A percentile compares a stretch with the other conserved stretches of the same genome.
Conservation (phyloP, 345 rosid genomes). For the Cardamine occulta region DNA sequence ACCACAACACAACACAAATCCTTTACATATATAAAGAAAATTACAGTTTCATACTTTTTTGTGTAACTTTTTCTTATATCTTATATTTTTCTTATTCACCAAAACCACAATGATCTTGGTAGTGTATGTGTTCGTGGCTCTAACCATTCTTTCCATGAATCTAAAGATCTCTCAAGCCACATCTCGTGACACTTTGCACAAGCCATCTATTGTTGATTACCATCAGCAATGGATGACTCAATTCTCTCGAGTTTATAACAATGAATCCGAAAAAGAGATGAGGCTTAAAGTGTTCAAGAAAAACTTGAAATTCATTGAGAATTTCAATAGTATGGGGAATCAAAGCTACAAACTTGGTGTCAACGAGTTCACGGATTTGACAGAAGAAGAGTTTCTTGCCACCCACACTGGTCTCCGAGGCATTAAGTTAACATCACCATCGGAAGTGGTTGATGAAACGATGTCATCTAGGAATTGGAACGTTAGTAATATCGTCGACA, state of each 20-base stretch:
- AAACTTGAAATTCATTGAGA: slow-evolving; percentile 46
- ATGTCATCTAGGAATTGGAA: slow-evolving; percentile 33
- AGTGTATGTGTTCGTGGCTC: neutral
- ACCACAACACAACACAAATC: too few species aligned
- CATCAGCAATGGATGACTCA: slow-evolving; percentile 41
- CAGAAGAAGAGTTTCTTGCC: slow-evolving; percentile 58
- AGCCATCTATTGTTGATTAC: slow-evolving; percentile 24
- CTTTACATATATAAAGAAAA: too few species aligned
- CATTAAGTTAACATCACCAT: slow-evolving; percentile 17
- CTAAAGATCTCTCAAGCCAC: slow-evolving; percentile 20
- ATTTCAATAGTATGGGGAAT: slow-evolving; percentile 42
- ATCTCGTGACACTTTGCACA: slow-evolving; percentile 14
- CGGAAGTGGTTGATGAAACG: neutral
- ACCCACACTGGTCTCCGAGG: slow-evolving; percentile 45
- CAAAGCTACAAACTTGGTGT: slow-evolving; percentile 55
- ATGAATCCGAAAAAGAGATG: slow-evolving; percentile 39
- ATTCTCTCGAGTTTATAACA: slow-evolving; percentile 33
- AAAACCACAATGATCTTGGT: slow-evolving; percentile 23
- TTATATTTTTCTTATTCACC: neutral
- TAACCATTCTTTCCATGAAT: slow-evolving; percentile 13
- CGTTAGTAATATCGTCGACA: slow-evolving; percentile 6
- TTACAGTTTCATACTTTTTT: too few species aligned
- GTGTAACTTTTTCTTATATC: neutral
- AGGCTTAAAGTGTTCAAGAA: slow-evolving; percentile 42
- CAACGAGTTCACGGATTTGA: slow-evolving; percentile 60